These are phyloP conservation scores for Lipomyces chichibuensis DNA, from an alignment of 805 yeast species.

Conservation along the genomic window DNA sequence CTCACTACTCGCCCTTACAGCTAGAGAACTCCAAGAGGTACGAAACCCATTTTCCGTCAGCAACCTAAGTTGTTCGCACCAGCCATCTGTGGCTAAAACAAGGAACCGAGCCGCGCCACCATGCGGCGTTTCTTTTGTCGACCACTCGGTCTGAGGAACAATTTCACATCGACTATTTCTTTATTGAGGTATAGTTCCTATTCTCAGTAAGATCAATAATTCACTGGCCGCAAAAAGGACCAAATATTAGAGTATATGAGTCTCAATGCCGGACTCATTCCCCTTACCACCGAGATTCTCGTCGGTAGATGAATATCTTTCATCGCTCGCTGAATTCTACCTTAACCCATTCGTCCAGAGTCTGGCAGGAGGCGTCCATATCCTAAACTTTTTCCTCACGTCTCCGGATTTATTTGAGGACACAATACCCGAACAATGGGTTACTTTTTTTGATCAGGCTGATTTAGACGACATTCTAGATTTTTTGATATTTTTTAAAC, in stretches of 20 bases:
- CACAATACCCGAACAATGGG: conserved; percentile 29
- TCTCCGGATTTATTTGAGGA: conserved; percentile 24
- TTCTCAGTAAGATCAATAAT: neutral
- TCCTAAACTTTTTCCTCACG: conserved; percentile 29
- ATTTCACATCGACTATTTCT: no score
- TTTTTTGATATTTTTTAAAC: conserved; percentile 15
- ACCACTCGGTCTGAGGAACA: neutral
- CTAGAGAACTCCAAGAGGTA: neutral
- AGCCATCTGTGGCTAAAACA: neutral
- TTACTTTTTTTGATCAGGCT: conserved; percentile 25
- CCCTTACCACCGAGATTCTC: conserved; percentile 30
- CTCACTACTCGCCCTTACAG: neutral
- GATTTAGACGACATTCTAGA: conserved; percentile 23
- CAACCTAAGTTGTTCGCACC: neutral
- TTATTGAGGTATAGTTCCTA: neutral
- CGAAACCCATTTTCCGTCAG: neutral
- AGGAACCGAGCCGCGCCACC: neutral
- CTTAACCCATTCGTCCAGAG: conserved; percentile 30
- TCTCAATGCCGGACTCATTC: conserved; percentile 11
- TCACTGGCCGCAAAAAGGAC: neutral
- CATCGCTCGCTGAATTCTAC: conserved; percentile 22
- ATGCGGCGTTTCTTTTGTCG: neutral
- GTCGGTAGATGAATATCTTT: conserved; percentile 26
- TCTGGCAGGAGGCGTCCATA: conserved; percentile 29
- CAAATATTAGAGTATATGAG: neutral